phyloP scores from a whole-genome alignment of 495 filamentous ascomycete species.

The Aspergillus hancockii region DNA sequence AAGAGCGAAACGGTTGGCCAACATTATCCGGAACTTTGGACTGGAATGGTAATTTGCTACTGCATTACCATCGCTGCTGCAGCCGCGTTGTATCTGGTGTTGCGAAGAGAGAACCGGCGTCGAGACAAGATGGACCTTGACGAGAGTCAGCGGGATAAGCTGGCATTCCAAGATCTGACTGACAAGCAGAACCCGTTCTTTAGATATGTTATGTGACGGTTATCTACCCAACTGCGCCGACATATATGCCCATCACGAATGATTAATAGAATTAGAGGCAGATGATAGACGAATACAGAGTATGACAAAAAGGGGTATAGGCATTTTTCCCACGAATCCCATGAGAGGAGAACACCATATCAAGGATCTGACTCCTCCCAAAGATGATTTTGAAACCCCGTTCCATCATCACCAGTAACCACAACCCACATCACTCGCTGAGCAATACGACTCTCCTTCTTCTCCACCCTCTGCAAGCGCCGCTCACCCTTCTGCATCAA shows the following conservation, averaged over 20 bases:
- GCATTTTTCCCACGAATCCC: background rate
- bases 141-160: conserved; percentile 60
- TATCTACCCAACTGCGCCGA: conserved; percentile 10
- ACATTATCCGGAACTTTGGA: conserved; percentile 73
- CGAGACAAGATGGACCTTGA: conserved; percentile 49
- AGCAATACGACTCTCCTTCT: conserved; percentile 20
- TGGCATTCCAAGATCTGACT: conserved; percentile 73
- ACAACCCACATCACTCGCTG: conserved; percentile 21
- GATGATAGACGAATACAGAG: background rate
- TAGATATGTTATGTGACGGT: conserved; percentile 61
- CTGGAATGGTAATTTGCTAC: conserved; percentile 72
- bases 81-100: conserved; percentile 54
- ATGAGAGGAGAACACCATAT: background rate
- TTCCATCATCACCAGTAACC: conserved; percentile 15
- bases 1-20: conserved; percentile 56
- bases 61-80: conserved; percentile 64
- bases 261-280: background rate
- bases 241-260: no score
- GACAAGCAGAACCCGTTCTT: conserved; percentile 78
- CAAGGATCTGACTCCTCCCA: conserved; percentile 12
- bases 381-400: conserved; percentile 15
- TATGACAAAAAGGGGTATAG: background rate
- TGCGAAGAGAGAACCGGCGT: conserved; percentile 57
- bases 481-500: conserved; percentile 7
- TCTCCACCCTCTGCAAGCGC: conserved; percentile 12